Evolutionary conservation across 345 rosid species (phyloP).

Genomic region (Erucastrum elatum): DNA sequence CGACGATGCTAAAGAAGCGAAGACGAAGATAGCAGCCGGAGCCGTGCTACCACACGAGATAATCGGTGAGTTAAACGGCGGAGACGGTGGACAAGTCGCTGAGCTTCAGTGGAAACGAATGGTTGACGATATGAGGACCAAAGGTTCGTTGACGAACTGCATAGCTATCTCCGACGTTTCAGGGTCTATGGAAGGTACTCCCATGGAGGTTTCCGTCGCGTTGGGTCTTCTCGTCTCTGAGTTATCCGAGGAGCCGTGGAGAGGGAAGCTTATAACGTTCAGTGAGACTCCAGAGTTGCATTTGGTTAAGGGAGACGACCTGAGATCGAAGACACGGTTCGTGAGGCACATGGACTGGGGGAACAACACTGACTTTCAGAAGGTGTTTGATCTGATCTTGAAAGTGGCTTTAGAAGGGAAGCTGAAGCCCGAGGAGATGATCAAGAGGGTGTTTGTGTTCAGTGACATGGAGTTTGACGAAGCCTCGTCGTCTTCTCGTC

Average conservation of each 20-base stretch:
- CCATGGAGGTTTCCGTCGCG: slow-evolving; percentile 62
- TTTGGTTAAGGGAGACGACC: slow-evolving; percentile 37
- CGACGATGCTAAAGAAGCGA: slow-evolving; percentile 45
- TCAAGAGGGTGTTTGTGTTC: slow-evolving; percentile 60
- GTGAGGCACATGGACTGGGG: slow-evolving; percentile 44
- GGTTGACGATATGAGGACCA: slow-evolving; percentile 54
- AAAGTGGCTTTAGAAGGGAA: slow-evolving; percentile 48
- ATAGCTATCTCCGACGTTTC: slow-evolving; percentile 65
- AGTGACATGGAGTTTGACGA: slow-evolving; percentile 71
- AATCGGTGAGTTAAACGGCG: slow-evolving; percentile 38
- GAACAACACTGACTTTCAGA: slow-evolving; percentile 43
- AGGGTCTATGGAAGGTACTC: slow-evolving; percentile 48
- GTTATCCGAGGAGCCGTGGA: slow-evolving; percentile 63
- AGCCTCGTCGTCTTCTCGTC: slow-evolving; percentile 30
- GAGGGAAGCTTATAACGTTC: slow-evolving; percentile 61
- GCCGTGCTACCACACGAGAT: slow-evolving; percentile 72
- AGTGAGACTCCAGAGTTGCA: slow-evolving; percentile 48
- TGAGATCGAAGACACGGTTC: slow-evolving; percentile 41
- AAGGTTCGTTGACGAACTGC: slow-evolving; percentile 54
- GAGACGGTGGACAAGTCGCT: slow-evolving; percentile 53
- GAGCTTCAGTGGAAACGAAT: slow-evolving; percentile 65
- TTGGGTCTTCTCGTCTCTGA: slow-evolving; percentile 56
- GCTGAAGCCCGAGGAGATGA: slow-evolving; percentile 53
- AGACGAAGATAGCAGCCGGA: slow-evolving; percentile 56
- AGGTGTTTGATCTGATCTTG: slow-evolving; percentile 57